These are phyloP conservation scores for Grammothele lineata DNA, from an alignment of 768 basidiomycete genomes.

Conservation along the genomic window DNA sequence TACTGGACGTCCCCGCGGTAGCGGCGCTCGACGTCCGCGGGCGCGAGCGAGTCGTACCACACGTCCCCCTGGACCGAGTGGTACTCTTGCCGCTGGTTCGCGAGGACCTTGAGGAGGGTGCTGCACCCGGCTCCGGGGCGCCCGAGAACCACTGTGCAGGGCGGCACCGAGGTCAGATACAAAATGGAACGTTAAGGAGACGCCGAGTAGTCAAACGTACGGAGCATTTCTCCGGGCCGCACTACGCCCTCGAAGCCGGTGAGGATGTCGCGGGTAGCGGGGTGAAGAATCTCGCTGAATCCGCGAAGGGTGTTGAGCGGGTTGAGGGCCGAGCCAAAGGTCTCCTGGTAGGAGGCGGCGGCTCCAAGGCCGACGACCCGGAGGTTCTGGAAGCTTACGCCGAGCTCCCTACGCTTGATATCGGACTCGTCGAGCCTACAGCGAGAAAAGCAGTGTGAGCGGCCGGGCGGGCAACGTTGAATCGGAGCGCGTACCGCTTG, in stretches of 20 bases:
- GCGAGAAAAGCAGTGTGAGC: no score
- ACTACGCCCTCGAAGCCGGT: conserved; percentile 52
- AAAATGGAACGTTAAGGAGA: not conserved
- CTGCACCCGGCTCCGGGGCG: conserved; percentile 83
- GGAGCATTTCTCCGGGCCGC: conserved; percentile 62
- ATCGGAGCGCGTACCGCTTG: conserved; percentile 16
- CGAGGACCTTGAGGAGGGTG: conserved; percentile 76
- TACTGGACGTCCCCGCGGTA: conserved; percentile 81
- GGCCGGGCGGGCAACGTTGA: not conserved
- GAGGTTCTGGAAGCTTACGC: conserved; percentile 56
- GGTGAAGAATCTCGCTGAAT: conserved; percentile 48
- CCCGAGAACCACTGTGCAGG: conserved; percentile 67
- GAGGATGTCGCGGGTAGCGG: conserved; percentile 55
- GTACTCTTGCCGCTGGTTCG: conserved; percentile 71
- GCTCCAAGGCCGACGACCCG: conserved; percentile 57
- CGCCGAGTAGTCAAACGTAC: conserved; percentile 37
- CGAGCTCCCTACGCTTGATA: conserved; percentile 52
- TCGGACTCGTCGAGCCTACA: conserved; percentile 43
- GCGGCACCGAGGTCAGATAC: not conserved
- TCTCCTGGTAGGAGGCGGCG: conserved; percentile 49
- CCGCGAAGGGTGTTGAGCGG: conserved; percentile 39
- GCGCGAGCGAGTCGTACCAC: conserved; percentile 70
- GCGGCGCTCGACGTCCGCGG: conserved; percentile 55
- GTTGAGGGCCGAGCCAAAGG: conserved; percentile 61
- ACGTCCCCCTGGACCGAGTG: conserved; percentile 66